Percentiles rank a stretch among this genome's conserved stretches.
Conservation (phyloP, 169 alveolate genomes). For the Theileria orientalis region DNA sequence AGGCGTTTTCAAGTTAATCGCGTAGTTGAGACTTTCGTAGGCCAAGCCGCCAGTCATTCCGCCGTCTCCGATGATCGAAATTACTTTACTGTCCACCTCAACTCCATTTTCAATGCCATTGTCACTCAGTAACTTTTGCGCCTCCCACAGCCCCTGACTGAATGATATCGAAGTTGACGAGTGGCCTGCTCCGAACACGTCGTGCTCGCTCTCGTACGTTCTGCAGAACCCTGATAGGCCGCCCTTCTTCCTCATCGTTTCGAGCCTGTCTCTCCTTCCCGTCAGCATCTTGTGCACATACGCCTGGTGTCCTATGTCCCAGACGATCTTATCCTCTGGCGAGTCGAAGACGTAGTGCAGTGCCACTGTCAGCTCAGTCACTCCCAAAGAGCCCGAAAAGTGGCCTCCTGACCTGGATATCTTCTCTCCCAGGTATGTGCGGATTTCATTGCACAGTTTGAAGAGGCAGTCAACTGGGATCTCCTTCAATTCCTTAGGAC, state of each 20-base stretch:
- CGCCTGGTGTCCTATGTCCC: conserved; percentile 85
- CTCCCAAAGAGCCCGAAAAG: conserved; percentile 80
- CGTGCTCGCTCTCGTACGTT: conserved; percentile 80
- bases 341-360: conserved; percentile 78
- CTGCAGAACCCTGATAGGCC: conserved; percentile 83
- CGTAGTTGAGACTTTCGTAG: conserved; percentile 81
- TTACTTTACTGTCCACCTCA: conserved; percentile 48
- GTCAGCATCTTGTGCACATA: conserved; percentile 86
- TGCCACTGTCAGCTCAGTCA: conserved; percentile 81
- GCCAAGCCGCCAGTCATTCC: conserved; percentile 90
- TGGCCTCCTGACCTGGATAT: conserved; percentile 81
- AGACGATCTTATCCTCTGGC: conserved; percentile 80
- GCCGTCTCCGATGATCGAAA: conserved; percentile 87
- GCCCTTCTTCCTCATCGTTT: conserved; percentile 73
- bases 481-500: conserved; percentile 38
- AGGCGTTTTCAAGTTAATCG: conserved; percentile 76
- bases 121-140: conserved; percentile 3
- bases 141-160: conserved; percentile 76
- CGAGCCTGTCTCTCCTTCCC: conserved; percentile 82
- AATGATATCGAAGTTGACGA: conserved; percentile 85
- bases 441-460: conserved; percentile 50
- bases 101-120: background rate
- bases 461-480: conserved; percentile 48
- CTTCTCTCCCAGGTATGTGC: conserved; percentile 27
- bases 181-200: conserved; percentile 88